Conservation (phyloP, 108 stramenopile genomes). For the Skeletonema grethae region DNA sequence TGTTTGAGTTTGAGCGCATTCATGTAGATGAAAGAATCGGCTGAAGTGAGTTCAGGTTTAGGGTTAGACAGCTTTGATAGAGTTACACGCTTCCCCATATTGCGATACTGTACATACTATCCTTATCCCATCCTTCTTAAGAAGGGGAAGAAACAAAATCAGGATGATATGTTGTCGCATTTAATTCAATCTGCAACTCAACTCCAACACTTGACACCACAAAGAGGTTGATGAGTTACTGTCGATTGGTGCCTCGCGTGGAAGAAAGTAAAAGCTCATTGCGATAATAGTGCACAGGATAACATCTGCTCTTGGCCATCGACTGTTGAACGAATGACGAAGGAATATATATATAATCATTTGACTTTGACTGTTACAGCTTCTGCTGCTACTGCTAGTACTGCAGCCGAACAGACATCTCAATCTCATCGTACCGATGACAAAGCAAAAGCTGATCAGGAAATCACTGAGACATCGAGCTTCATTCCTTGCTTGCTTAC, state of each 20-base stretch:
- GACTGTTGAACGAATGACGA: constrained; percentile 42
- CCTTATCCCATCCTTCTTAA: too few relatives aligned
- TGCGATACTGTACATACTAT: too few relatives aligned
- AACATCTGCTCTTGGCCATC: constrained; percentile 21
- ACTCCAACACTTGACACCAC: constrained; percentile 20
- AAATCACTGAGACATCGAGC: too few relatives aligned
- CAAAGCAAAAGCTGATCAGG: background rate
- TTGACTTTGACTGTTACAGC: constrained; percentile 9
- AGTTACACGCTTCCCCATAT: too few relatives aligned
- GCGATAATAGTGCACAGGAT: background rate
- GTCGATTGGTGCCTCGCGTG: constrained; percentile 36
- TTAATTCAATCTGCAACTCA: constrained; percentile 20
- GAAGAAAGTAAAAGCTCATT: constrained; percentile 33
- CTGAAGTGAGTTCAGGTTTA: too few relatives aligned
- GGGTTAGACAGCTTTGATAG: too few relatives aligned
- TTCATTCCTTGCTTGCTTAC: too few relatives aligned
- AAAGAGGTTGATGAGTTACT: constrained; percentile 50
- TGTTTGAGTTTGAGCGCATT: too few relatives aligned
- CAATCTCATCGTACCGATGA: background rate
- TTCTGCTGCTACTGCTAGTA: constrained; percentile 8
- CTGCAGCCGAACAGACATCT: constrained; percentile 1
- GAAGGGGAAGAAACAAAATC: background rate
- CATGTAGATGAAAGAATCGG: too few relatives aligned
- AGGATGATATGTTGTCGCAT: constrained; percentile 10
- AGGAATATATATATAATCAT: constrained; percentile 46